Evolutionary conservation across 805 yeast genomes (phyloP).

Genomic region (Lipomyces sp.): DNA sequence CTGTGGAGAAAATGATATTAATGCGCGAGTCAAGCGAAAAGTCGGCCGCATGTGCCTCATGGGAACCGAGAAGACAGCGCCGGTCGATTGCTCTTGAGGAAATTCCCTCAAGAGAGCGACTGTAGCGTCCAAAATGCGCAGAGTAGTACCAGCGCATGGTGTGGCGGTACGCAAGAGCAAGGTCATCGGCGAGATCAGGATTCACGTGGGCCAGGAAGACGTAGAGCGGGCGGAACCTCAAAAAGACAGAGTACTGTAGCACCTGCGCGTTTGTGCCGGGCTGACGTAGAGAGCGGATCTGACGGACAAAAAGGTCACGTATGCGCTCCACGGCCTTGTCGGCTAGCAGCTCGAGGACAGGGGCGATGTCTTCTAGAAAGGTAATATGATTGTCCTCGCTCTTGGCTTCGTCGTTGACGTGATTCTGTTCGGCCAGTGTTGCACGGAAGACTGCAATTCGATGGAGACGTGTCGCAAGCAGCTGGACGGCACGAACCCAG

Average conservation of each 20-base stretch:
- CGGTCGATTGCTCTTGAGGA: slow-evolving; percentile 55
- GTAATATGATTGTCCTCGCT: no score
- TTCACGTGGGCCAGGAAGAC: slow-evolving; percentile 55
- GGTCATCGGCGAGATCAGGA: slow-evolving; percentile 62
- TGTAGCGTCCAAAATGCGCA: slow-evolving; percentile 71
- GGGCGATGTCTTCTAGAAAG: slow-evolving; percentile 20
- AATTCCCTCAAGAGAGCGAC: slow-evolving; percentile 65
- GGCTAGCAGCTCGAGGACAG: slow-evolving; percentile 18
- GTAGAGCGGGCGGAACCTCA: slow-evolving; percentile 60
- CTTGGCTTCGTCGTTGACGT: background rate
- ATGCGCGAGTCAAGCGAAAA: slow-evolving; percentile 56
- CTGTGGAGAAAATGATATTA: slow-evolving; percentile 53
- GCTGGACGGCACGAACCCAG: slow-evolving; percentile 53
- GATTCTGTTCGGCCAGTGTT: slow-evolving; percentile 22
- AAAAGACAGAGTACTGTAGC: slow-evolving; percentile 58
- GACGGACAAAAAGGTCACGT: slow-evolving; percentile 60
- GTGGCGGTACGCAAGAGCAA: slow-evolving; percentile 73
- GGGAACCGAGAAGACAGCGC: slow-evolving; percentile 53
- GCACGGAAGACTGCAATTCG: slow-evolving; percentile 47
- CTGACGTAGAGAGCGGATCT: slow-evolving; percentile 66
- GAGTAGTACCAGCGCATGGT: slow-evolving; percentile 94
- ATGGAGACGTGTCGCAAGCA: slow-evolving; percentile 57
- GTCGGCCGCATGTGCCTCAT: slow-evolving; percentile 45
- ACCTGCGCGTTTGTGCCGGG: slow-evolving; percentile 66
- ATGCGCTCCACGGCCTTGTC: slow-evolving; percentile 66